Conservation (phyloP, 1,284 basidiomycete species). For the Peniophora sp. region DNA sequence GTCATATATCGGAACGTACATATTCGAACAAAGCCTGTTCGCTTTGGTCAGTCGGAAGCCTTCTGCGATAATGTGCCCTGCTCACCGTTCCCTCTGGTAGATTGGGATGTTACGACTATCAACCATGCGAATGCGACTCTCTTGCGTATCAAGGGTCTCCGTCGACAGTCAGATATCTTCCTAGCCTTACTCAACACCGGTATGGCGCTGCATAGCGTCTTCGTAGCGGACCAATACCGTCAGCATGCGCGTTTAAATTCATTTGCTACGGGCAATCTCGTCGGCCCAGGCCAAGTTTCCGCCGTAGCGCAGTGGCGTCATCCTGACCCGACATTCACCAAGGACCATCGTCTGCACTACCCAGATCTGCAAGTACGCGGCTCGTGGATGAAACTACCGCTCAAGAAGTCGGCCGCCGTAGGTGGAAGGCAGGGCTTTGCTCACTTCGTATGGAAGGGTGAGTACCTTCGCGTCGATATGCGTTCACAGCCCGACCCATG, state of each 20-base stretch:
- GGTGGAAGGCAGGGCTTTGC: constrained; percentile 15
- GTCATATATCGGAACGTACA: not conserved
- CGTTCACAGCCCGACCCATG: not conserved
- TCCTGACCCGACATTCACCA: constrained; percentile 16
- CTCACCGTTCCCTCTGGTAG: no score
- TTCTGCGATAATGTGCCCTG: not conserved
- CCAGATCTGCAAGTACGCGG: constrained; percentile 19
- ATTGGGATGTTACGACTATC: not conserved
- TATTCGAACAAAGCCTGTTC: constrained; percentile 4
- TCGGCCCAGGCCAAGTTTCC: not conserved
- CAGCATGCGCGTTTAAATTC: not conserved
- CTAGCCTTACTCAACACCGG: constrained; percentile 16
- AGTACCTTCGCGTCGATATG: not conserved
- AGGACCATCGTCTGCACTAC: constrained; percentile 12
- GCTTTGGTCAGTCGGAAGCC: not conserved
- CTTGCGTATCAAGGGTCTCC: constrained; percentile 9
- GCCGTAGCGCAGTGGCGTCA: constrained; percentile 8
- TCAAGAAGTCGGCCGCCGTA: constrained; percentile 13
- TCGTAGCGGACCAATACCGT: constrained; percentile 4
- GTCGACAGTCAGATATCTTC: constrained; percentile 12
- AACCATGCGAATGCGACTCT: not conserved
- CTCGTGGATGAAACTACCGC: constrained; percentile 19
- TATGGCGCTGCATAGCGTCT: constrained; percentile 11
- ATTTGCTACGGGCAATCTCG: not conserved
- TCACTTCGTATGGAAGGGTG: constrained; percentile 19